Evolutionary conservation across 2,329 filamentous ascomycete species (phyloP), one percentile per base, ranked within the genome.

Genomic region (Hypoxylon sp.): DNA sequence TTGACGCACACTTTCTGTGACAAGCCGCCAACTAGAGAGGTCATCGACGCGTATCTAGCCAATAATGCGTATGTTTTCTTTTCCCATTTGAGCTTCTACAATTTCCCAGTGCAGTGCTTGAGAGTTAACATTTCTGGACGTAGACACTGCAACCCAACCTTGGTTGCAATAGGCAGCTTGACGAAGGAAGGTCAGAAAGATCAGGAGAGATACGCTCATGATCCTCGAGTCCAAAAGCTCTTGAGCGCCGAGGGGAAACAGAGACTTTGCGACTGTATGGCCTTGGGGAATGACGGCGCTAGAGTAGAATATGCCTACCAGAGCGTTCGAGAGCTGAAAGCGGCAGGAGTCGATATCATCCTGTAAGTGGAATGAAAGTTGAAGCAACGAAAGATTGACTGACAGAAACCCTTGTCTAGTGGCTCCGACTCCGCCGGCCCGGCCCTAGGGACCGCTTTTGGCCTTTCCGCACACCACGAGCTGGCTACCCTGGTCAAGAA

Each of bases 1-100:
- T 59, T 77, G 17, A 72, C 77, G 5, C 78, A 79, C 58, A 77
- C 73, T 3, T 77, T 79, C 59, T 70, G 73, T 17, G 77, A 80
- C 44, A 56, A 73, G 44, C 72, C 74, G 3, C 72, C 72, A 4
- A 76, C 58, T 1, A 51, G 71, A 17, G 72, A 72, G 4, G 44
- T 75, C 19, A 64, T 75, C 1, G 70, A 73, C 6, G 68, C 70
- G 2, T 75, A 75, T 51, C 62, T 62, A 1, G 31, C 35, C 2
- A 72, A 67, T 48, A 72, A 67, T 65, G 70, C 27, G 69, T 72
- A 44, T 59, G 73, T 54, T 55, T 61, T 7, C n/a, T 54, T 55
- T 61, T 7, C n/a, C 11, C 2, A 7, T 6, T 31, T 8, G 1
- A 0, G 24, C 53, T 29, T 47, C 2, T 8, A 13, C 5, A 1